phyloP scores from a whole-genome alignment of 495 filamentous ascomycete species.

The Chaetomidium leptoderma region DNA sequence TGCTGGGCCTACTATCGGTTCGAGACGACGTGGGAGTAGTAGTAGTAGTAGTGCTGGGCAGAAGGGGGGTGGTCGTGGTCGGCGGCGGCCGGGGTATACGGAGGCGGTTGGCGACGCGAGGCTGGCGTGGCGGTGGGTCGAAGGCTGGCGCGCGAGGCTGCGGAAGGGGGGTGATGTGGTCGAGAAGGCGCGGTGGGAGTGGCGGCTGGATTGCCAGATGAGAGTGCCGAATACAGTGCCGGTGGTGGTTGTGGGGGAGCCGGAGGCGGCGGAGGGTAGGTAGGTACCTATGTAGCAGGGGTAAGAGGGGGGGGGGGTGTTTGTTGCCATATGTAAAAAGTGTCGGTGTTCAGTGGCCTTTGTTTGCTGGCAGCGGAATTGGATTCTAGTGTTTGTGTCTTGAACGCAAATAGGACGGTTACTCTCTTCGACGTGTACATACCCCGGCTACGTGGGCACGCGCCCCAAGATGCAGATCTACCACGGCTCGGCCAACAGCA shows the following conservation, averaged over 20 bases:
- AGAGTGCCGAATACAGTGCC: neutral
- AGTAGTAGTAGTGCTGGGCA: neutral
- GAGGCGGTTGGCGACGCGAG: constrained; percentile 12
- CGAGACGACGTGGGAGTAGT: no score
- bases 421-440: constrained; percentile 39
- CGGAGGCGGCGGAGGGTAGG: neutral
- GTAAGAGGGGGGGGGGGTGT: neutral
- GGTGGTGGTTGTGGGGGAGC: constrained; percentile 4
- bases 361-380: no score
- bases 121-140: constrained; percentile 24
- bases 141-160: constrained; percentile 27
- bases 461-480: constrained; percentile 50
- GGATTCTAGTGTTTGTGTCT: no score
- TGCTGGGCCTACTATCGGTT: neutral
- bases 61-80: neutral
- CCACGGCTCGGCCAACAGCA: constrained; percentile 43
- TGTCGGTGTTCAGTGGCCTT: no score
- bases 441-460: constrained; percentile 42
- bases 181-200: constrained; percentile 22
- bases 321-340: no score
- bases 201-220: constrained; percentile 13
- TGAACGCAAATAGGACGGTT: no score
- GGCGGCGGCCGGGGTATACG: neutral
- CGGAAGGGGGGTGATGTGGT: constrained; percentile 17
- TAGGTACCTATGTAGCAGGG: neutral